Evolutionary conservation across 2,329 filamentous ascomycete genomes (phyloP), one percentile per base, ranked within the genome.

Genomic region (Trematosphaeria pertusa): DNA sequence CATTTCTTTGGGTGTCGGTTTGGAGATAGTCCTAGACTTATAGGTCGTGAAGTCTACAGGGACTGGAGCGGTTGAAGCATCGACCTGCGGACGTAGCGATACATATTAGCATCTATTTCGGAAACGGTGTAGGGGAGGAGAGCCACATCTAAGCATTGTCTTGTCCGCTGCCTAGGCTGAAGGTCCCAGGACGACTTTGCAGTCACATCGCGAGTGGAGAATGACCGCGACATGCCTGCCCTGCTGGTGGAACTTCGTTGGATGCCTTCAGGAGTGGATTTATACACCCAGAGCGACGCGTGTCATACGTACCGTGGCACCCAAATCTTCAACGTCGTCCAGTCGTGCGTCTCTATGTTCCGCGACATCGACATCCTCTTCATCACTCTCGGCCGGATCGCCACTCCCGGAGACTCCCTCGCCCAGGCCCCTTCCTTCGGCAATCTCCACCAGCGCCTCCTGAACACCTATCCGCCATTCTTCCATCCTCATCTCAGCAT

Each of bases 1-100:
- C 94, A 99, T 99, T 67, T 96, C 89, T 71, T 97, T 97, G 6
- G 73, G 62, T 15, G 75, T 73, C 32, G 72, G 75, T 53, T 81
- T 82, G 19, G 76, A 70, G 17, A 72, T 76, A 2, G 79, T 70
- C 15, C 73, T 73, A 45, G 80, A 81, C 45, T 79, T 79, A 61
- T 86, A 86, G 0, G 87, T 89, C 1, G 89, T 94, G 62, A 97
- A 97, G 71, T 97, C 94, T 48, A 97, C 79, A 0, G 91, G 87
- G 3, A 96, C 78, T 4, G 87, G 78, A 28, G 65, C 58, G 3
- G 59, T 49, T 2, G 57, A 51, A 56, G 44, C 53, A 18, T 79
- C 78, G 50, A 88, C 78, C n/a, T n/a, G n/a, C n/a, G n/a, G n/a
- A n/a, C n/a, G n/a, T n/a, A n/a, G n/a, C n/a, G n/a, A n/a, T n/a